Base-by-base conservation (phyloP, 371 early-diverging fungal species). In the Syncephalastrum monosporum region DNA sequence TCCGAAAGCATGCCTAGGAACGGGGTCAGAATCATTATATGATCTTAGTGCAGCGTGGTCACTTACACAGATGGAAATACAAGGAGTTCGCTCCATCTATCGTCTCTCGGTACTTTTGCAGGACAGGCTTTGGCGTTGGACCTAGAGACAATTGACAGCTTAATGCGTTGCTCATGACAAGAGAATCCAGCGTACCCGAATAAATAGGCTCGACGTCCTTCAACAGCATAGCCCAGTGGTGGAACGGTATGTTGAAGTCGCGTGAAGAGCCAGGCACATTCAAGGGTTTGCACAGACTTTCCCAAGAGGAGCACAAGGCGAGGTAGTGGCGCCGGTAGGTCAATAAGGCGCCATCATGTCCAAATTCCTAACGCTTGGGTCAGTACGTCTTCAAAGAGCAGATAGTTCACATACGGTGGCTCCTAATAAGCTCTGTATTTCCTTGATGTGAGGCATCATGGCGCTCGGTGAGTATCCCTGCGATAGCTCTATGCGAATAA, bases 231-330 rank as follows among this genome's bases (percentile, higher is more conserved):
- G 81, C 82, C 87, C 87, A 88, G 16, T 81, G 73, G 47, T 80
- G 71, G 16, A 86, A 56, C n/a, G 85, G 78, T 4, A 72, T 59
- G 15, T 59, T 56, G 43, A 86, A 85, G 3, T 81, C 65, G 55
- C 75, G 72, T 0, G 71, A 53, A 47, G 56, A 29, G 1, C 48
- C 50, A 15, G 60, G 50, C 8, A 61, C 57, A 3, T 65, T 50
- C 19, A 75, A 72, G 25, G 62, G 68, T 42, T 65, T 65, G 60
- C 69, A 84, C 2, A 86, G 71, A 0, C 83, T 86, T n/a, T 76
- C 65, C 81, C 82, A 82, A 1, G 83, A 79, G 38, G 72, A 73
- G 4, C 86, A 77, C 21, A 83, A 56, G 0, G 86, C 87, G 4
- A 87, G 62, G 42, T 85, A 78, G 57, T 84, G 69, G 8, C 69